phyloP scores from a whole-genome alignment of 116 monocot genomes.

The Cymodocea nodosa region DNA sequence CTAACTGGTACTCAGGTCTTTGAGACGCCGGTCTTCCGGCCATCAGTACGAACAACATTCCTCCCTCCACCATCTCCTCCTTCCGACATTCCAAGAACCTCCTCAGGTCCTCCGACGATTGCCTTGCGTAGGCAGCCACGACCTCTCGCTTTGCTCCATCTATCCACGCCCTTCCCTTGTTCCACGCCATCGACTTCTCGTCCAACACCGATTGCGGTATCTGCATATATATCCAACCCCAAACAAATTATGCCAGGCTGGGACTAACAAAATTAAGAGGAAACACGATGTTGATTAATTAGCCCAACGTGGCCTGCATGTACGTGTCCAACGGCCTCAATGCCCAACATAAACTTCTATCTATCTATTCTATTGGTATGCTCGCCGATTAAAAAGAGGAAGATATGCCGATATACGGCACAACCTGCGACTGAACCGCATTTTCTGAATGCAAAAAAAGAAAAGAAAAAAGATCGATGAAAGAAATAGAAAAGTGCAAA shows the following conservation, averaged over 20 bases:
- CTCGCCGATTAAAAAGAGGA: too few species aligned
- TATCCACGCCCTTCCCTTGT: constrained; percentile 43
- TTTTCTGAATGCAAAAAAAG: neutral
- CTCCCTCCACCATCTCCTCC: constrained; percentile 43
- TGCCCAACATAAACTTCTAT: too few species aligned
- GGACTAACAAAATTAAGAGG: too few species aligned
- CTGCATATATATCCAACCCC: constrained; percentile 1
- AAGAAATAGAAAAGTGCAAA: neutral
- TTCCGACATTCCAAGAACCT: constrained; percentile 30
- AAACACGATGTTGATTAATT: too few species aligned
- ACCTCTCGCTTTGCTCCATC: constrained; percentile 45
- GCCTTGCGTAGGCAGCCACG: constrained; percentile 39
- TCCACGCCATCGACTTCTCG: constrained; percentile 30
- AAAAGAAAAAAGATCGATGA: neutral
- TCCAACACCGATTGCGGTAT: constrained; percentile 43
- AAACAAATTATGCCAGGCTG: too few species aligned
- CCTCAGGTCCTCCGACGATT: constrained; percentile 35
- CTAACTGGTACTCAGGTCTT: constrained; percentile 40
- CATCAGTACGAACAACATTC: constrained; percentile 40
- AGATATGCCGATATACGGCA: too few species aligned
- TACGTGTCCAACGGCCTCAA: too few species aligned
- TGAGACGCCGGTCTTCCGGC: constrained; percentile 32
- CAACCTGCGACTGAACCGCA: too few species aligned
- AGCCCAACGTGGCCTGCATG: neutral
- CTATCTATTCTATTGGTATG: too few species aligned